phyloP scores from a whole-genome alignment of 441 rosid genomes.

The Euphorbia celastroides region DNA sequence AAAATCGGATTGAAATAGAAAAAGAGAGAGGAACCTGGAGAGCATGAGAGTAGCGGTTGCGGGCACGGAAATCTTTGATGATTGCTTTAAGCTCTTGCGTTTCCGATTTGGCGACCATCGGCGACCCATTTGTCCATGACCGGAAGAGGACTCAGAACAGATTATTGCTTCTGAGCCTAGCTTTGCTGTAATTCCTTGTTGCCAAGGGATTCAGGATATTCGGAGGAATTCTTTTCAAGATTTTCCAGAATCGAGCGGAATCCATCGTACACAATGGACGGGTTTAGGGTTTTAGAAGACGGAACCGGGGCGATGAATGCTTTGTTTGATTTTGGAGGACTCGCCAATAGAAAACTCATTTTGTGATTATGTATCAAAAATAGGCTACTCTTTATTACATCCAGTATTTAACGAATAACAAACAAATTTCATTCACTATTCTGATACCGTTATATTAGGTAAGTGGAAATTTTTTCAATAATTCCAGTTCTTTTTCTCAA shows the following conservation, averaged over 20 bases:
- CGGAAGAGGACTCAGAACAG: constrained; percentile 39
- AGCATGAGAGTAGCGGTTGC: constrained; percentile 33
- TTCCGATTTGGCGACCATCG: constrained; percentile 24
- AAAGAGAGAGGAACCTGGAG: constrained; percentile 23
- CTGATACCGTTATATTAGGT: too few species aligned
- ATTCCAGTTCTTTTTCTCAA: too few species aligned
- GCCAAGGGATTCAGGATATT: constrained; percentile 9
- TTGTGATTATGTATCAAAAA: too few species aligned
- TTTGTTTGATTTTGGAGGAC: too few species aligned
- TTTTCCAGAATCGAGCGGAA: background rate
- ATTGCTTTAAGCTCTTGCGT: constrained; percentile 22
- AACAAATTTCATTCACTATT: too few species aligned
- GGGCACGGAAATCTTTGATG: constrained; percentile 31
- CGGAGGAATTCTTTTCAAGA: constrained; percentile 12
- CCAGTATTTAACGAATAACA: too few species aligned
- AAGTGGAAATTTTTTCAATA: too few species aligned
- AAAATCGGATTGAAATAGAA: background rate
- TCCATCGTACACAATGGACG: constrained; percentile 16
- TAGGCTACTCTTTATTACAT: too few species aligned
- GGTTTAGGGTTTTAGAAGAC: constrained; percentile 1
- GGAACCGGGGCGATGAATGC: too few species aligned
- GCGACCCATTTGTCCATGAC: constrained; percentile 43
- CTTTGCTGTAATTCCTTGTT: constrained; percentile 10
- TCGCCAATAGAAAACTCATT: too few species aligned
- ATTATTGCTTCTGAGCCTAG: constrained; percentile 10